Percentiles rank a stretch among this genome's conserved stretches.
Conservation (phyloP, 1,284 basidiomycete species). For the Sanghuangporus weigelae region DNA sequence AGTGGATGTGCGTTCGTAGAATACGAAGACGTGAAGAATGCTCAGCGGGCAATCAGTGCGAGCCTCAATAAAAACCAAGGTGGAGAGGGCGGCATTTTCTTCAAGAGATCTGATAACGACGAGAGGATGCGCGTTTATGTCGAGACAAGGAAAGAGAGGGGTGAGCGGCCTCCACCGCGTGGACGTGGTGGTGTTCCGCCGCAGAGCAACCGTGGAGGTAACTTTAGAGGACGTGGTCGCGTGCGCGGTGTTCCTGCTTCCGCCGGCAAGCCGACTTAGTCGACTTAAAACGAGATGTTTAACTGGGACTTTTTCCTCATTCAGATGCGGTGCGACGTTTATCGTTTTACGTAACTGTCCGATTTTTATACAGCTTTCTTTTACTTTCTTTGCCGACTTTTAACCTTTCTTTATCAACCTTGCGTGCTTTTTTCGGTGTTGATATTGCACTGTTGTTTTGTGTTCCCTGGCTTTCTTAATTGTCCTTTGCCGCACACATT, state of each 20-base stretch:
- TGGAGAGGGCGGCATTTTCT: slow-evolving; percentile 83
- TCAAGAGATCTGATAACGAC: slow-evolving; percentile 41
- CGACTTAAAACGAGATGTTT: neutral
- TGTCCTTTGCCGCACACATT: slow-evolving; percentile 2
- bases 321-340: neutral
- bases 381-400: slow-evolving; percentile 3
- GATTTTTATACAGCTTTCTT: slow-evolving; percentile 6
- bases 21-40: slow-evolving; percentile 75
- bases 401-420: neutral
- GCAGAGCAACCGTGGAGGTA: slow-evolving; percentile 9
- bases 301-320: neutral
- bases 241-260: slow-evolving; percentile 5
- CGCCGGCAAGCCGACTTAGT: neutral
- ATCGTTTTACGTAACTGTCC: neutral
- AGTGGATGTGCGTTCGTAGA: slow-evolving; percentile 97
- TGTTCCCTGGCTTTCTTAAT: slow-evolving; percentile 1
- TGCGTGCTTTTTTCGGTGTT: neutral
- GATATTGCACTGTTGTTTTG: slow-evolving; percentile 11
- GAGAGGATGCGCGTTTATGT: slow-evolving; percentile 31
- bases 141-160: slow-evolving; percentile 46
- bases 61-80: slow-evolving; percentile 62
- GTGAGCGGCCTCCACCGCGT: slow-evolving; percentile 29
- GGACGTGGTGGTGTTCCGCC: slow-evolving; percentile 18
- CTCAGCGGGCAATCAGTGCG: slow-evolving; percentile 78
- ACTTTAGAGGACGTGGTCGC: slow-evolving; percentile 11